These are phyloP conservation scores for Mycothermus thermophilus DNA, from an alignment of 495 filamentous ascomycete genomes.

Conservation along the genomic window DNA sequence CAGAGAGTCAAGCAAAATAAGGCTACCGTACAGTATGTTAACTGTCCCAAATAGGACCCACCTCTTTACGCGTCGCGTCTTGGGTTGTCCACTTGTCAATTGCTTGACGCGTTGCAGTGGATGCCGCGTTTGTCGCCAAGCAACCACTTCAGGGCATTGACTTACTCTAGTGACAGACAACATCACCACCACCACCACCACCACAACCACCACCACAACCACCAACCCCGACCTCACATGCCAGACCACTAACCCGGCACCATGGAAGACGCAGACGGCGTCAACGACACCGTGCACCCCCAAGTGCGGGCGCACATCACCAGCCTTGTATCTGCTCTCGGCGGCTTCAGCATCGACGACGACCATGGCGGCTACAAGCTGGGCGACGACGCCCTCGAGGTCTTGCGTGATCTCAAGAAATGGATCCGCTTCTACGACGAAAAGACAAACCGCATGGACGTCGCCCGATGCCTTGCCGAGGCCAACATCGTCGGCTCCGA, in stretches of 20 bases:
- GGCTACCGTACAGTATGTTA: too few species aligned
- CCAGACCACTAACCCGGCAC: neutral
- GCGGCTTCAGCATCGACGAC: slow-evolving; percentile 68
- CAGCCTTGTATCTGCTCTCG: slow-evolving; percentile 81
- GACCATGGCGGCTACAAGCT: slow-evolving; percentile 71
- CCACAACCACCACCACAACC: too few species aligned
- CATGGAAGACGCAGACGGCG: slow-evolving; percentile 38
- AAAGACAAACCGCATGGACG: slow-evolving; percentile 86
- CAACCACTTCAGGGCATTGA: too few species aligned
- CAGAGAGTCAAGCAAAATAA: too few species aligned
- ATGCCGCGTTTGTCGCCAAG: too few species aligned
- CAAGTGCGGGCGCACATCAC: slow-evolving; percentile 84
- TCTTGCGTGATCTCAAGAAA: slow-evolving; percentile 79
- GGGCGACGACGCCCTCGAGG: slow-evolving; percentile 85
- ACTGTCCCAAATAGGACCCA: too few species aligned
- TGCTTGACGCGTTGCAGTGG: too few species aligned
- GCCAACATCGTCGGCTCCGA: slow-evolving; percentile 86
- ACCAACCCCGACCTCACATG: too few species aligned
- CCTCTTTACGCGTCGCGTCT: too few species aligned
- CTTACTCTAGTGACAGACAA: too few species aligned
- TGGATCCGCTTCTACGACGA: slow-evolving; percentile 94
- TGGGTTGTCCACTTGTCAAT: too few species aligned
- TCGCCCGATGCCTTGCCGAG: slow-evolving; percentile 83
- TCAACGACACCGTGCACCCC: slow-evolving; percentile 55
- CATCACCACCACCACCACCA: too few species aligned